These are phyloP conservation scores for Vitis hybrid DNA, from an alignment of 177 flowering plant species.

Conservation along the genomic window DNA sequence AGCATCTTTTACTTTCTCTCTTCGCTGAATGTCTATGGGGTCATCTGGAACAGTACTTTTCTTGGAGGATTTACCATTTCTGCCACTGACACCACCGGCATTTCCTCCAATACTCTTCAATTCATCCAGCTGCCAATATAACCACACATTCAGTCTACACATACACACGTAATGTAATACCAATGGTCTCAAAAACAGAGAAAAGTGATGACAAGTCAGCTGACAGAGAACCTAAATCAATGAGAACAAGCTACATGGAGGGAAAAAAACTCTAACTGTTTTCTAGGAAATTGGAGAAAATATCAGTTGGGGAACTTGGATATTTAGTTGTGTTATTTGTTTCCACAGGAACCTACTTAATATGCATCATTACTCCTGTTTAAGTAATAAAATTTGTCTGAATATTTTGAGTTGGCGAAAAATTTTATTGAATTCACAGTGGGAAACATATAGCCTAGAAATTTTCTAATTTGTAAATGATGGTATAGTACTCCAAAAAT, in stretches of 20 bases:
- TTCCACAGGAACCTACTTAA: neutral
- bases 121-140: conserved; percentile 54
- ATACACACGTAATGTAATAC: neutral
- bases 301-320: neutral
- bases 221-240: neutral
- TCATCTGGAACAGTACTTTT: conserved; percentile 44
- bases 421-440: too few relatives aligned
- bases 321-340: neutral
- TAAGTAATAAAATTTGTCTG: too few relatives aligned
- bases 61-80: conserved; percentile 10
- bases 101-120: conserved; percentile 28
- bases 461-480: too few relatives aligned
- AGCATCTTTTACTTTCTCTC: conserved; percentile 89
- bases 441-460: too few relatives aligned
- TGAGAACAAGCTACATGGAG: neutral
- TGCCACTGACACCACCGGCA: conserved; percentile 11
- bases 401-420: too few relatives aligned
- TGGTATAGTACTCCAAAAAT: neutral
- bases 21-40: conserved; percentile 57
- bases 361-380: too few relatives aligned
- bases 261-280: too few relatives aligned
- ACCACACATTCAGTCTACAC: neutral
- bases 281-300: neutral
- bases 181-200: neutral
- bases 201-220: neutral